Evolutionary conservation across 2,329 filamentous ascomycete species (phyloP), one percentile per base, ranked within the genome.

Genomic region (Penicillium sp.): DNA sequence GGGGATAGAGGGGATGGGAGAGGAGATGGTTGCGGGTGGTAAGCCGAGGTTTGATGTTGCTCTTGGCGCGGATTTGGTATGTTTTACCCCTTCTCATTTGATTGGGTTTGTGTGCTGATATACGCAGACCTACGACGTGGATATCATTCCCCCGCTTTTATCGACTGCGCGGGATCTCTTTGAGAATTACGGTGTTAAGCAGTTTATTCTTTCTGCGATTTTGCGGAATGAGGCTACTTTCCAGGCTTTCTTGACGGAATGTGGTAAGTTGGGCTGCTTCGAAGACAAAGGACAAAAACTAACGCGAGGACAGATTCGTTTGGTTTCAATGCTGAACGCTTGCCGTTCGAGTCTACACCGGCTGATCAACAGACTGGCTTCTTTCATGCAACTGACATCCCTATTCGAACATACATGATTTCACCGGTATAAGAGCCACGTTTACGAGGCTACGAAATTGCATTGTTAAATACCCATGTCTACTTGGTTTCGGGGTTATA

Each of bases 201-300:
- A 81, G 45, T 82, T 87, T 46, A 72, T 89, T 55, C 83, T 88
- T 60, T 80, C 85, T 3, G 82, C 84, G 14, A 85, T 85, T 0
- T 78, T 88, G 53, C 81, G 87, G 54, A 88, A 88, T 58, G 77
- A 81, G 54, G 75, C 85, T 52, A 89, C 86, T 0, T 87, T 88
- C 69, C 77, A 82, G 63, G 75, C 78, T 26, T 88, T 89, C 66
- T 68, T 80, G 62, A 73, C 80, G 55, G 81, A 80, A 55, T 88
- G 85, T 71, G 73, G 86, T 88, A 74, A 69, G 85, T 69, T 8
- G 27, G 14, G 9, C 21, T 19, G 23, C n/a, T 46, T n/a, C 13
- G 16, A 14, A 23, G 43, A 3, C 2, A 13, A 14, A 35, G 14
- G 10, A 7, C 5, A 19, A 16, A 25, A 27, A 3, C 26, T 25